These are phyloP conservation scores for Podaxis sp. DNA, from an alignment of 768 basidiomycete genomes.

Conservation along the genomic window DNA sequence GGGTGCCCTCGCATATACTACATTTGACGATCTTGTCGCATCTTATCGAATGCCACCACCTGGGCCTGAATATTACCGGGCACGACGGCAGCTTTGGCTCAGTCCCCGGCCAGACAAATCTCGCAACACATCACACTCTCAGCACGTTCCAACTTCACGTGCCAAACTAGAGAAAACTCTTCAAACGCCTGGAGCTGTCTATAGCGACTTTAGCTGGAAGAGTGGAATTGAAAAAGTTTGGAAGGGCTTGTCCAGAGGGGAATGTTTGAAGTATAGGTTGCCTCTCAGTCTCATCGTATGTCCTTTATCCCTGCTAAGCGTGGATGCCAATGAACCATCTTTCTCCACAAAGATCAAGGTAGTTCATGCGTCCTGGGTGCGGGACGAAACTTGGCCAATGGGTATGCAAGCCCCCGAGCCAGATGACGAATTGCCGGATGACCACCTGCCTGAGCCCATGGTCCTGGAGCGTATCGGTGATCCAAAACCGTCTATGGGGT, in stretches of 20 bases:
- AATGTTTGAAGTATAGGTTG: constrained; percentile 51
- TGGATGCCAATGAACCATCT: constrained; percentile 5
- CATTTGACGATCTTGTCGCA: constrained; percentile 9
- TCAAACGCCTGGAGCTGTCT: constrained; percentile 37
- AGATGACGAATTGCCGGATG: constrained; percentile 41
- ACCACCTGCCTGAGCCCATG: background rate
- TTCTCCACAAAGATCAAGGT: constrained; percentile 55
- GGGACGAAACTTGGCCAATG: constrained; percentile 73
- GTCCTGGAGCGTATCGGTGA: background rate
- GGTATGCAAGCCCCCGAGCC: constrained; percentile 57
- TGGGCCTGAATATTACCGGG: constrained; percentile 60
- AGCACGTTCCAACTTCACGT: constrained; percentile 30
- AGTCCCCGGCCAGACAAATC: constrained; percentile 20
- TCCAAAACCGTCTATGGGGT: background rate
- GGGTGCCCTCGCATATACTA: background rate
- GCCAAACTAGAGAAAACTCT: constrained; percentile 50
- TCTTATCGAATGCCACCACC: constrained; percentile 44
- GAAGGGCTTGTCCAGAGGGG: constrained; percentile 57
- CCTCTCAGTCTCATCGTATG: constrained; percentile 64
- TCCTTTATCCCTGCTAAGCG: constrained; percentile 13
- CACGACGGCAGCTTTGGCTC: constrained; percentile 63
- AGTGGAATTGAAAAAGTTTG: constrained; percentile 58
- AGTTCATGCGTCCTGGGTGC: constrained; percentile 69
- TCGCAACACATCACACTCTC: constrained; percentile 16
- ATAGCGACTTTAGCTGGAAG: constrained; percentile 52